Percentiles rank a stretch among this genome's conserved stretches.
phyloP scores from a whole-genome alignment of 2,329 filamentous ascomycete species.

The Calonectria pauciramosa region DNA sequence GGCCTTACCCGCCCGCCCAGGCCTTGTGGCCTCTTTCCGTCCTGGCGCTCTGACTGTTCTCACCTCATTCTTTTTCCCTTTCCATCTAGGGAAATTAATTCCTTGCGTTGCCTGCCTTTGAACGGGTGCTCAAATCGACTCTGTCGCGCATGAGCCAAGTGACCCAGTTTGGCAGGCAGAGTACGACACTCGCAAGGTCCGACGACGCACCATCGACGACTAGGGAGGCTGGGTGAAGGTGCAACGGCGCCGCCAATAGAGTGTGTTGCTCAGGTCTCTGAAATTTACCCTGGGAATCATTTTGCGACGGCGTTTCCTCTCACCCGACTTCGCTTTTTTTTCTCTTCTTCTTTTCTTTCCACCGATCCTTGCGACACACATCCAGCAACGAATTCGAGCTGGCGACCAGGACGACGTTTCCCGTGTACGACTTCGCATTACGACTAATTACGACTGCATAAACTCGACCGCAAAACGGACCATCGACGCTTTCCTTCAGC shows the following conservation, averaged over 20 bases:
- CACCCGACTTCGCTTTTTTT: slow-evolving; percentile 26
- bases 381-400: not conserved
- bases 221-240: slow-evolving; percentile 40
- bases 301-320: slow-evolving; percentile 32
- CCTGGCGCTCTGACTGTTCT: slow-evolving; percentile 5
- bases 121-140: slow-evolving; percentile 18
- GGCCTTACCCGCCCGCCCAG: slow-evolving; percentile 39
- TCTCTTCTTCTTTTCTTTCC: slow-evolving; percentile 10
- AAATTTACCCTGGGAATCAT: slow-evolving; percentile 35
- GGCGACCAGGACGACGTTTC: slow-evolving; percentile 15
- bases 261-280: slow-evolving; percentile 31
- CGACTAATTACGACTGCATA: slow-evolving; percentile 26
- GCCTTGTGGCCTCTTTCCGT: slow-evolving; percentile 14
- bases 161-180: slow-evolving; percentile 29
- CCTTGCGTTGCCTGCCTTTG: slow-evolving; percentile 16
- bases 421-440: slow-evolving; percentile 36
- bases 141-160: slow-evolving; percentile 30
- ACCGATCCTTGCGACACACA: not conserved
- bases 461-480: slow-evolving; percentile 19
- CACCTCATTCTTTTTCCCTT: slow-evolving; percentile 7
- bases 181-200: slow-evolving; percentile 22
- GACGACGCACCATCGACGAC: slow-evolving; percentile 31
- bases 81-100: slow-evolving; percentile 20
- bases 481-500: slow-evolving; percentile 10
- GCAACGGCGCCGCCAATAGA: slow-evolving; percentile 28